Evolutionary conservation across 805 yeast genomes (phyloP).

Genomic region (Lachancea cidri): DNA sequence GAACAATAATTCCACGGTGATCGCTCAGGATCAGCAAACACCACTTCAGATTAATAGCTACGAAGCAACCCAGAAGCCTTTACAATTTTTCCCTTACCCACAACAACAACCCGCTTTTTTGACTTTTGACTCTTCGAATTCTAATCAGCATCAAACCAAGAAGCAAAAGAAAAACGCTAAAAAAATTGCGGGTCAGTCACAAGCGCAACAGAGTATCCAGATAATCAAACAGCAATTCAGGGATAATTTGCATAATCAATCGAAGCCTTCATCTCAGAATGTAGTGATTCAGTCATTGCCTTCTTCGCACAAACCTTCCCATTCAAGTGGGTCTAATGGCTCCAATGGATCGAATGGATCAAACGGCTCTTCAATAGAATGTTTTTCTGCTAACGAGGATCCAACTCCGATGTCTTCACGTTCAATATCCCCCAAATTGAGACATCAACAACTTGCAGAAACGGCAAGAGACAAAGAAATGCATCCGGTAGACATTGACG

Average conservation of each 20-base stretch:
- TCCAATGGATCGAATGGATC: conserved; percentile 13
- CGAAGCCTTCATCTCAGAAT: conserved; percentile 12
- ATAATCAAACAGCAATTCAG: conserved; percentile 18
- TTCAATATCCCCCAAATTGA: conserved; percentile 15
- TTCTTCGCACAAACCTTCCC: conserved; percentile 19
- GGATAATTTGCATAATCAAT: conserved; percentile 14
- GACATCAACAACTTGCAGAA: conserved; percentile 11
- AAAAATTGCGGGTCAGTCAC: conserved; percentile 29
- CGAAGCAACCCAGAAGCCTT: conserved; percentile 30
- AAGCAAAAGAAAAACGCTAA: conserved; percentile 14
- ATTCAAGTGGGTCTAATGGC: conserved; percentile 3
- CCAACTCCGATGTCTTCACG: conserved; percentile 24
- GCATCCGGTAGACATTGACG: conserved; percentile 14
- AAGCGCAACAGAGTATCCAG: conserved; percentile 17
- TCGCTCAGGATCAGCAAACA: conserved; percentile 9
- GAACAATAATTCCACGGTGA: conserved; percentile 8
- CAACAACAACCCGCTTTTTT: conserved; percentile 15
- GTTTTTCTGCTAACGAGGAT: conserved; percentile 22
- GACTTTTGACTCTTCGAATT: conserved; percentile 3
- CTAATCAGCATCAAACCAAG: conserved; percentile 13
- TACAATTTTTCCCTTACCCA: conserved; percentile 31
- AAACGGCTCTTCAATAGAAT: conserved; percentile 21
- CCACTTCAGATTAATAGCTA: conserved; percentile 7
- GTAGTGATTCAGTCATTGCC: conserved; percentile 36
- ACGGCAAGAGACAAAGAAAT: conserved; percentile 5